Evolutionary conservation across 306 rosid genomes (phyloP), one percentile per base, ranked within the genome.

Genomic region (Phaseolus lunatus): DNA sequence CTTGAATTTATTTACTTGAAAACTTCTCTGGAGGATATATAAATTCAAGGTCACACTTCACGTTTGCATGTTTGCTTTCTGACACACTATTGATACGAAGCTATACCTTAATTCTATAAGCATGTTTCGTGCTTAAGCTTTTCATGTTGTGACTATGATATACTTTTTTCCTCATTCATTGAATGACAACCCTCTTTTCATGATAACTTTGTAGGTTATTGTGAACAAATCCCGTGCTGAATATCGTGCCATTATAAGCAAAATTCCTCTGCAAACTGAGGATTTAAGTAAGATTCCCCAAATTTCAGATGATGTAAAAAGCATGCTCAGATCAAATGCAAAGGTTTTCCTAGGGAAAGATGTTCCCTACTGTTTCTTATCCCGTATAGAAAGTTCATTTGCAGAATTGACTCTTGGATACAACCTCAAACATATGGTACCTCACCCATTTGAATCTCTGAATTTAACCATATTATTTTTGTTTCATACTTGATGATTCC

Each of bases 211-310:
- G 58, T 65, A 92, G 99, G 97, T 86, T 20, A 92, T 95, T 33
- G 93, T 92, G 81, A 89, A 95, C 76, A 95, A 89, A 87, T 92
- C 99, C 15, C 96, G 97, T 71, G 99, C 97, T 2, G 88, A 87
- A 58, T 95, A 89, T 76, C 91, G 87, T 70, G 96, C 90, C 75
- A 70, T 88, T 39, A 39, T 81, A 24, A 77, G 85, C 49, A 95
- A 85, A 84, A 86, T 95, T 62, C 97, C 97, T 10, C 14, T 92
- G 67, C 91, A 84, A 61, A 80, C 85, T 39, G 92, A 83, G 82
- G 90, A 92, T 84, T 67, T 90, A 75, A 82, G 85, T 67, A 87
- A 82, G 86, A 78, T 92, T 81, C 88, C 97, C 44, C 82, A 77
- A 61, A 88, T 95, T 80, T 78, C 97, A 20, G 73, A 87, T 58